Percentiles rank a stretch among this genome's conserved stretches.
Conservation (phyloP, 306 rosid species). For the Prunus salicina region DNA sequence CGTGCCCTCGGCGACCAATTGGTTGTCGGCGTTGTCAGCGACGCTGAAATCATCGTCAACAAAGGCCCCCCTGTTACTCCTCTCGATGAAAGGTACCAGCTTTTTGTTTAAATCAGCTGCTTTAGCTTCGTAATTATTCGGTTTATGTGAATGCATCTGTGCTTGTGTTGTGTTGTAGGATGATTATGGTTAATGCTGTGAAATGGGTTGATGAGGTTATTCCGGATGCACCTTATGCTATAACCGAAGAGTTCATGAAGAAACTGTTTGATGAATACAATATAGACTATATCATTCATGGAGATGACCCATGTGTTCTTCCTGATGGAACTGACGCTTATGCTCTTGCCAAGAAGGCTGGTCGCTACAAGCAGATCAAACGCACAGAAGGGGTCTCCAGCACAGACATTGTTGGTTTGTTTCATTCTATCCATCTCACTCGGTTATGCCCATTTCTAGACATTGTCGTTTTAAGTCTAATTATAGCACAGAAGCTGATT, state of each 20-base stretch:
- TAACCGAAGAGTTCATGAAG: conserved; percentile 62
- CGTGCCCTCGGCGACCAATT: conserved; percentile 60
- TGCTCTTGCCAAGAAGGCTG: conserved; percentile 68
- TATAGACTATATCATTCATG: conserved; percentile 57
- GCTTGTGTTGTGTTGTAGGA: conserved; percentile 22
- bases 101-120: background rate
- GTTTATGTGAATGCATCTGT: background rate
- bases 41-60: conserved; percentile 50
- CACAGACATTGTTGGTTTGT: conserved; percentile 64
- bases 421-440: background rate
- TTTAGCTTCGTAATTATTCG: background rate
- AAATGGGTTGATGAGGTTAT: conserved; percentile 67
- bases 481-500: background rate
- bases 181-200: conserved; percentile 59
- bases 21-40: conserved; percentile 63
- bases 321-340: conserved; percentile 64
- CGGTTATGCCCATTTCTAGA: background rate
- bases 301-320: conserved; percentile 63
- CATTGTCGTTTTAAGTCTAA: background rate
- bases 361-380: conserved; percentile 64
- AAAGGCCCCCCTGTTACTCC: conserved; percentile 65
- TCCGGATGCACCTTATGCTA: conserved; percentile 61
- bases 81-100: conserved; percentile 46
- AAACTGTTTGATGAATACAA: conserved; percentile 53
- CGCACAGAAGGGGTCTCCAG: conserved; percentile 66